A percentile compares a stretch with the other conserved stretches of the same genome.
These are phyloP conservation scores for Globisporangium viniferum DNA, from an alignment of 352 stramenopile species.

Conservation along the genomic window DNA sequence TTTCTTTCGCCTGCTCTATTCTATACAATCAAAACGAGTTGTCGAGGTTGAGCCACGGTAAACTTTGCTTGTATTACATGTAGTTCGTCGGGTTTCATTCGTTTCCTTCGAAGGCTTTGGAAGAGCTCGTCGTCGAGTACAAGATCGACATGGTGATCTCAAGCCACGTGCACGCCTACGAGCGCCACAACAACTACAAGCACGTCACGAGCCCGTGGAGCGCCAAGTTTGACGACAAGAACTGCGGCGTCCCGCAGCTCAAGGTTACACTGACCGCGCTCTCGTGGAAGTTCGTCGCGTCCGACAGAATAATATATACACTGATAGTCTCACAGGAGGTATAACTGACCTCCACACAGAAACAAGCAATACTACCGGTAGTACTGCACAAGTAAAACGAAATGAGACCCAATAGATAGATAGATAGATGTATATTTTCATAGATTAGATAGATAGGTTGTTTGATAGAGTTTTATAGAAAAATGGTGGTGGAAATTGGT, in stretches of 20 bases:
- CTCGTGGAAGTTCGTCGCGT: not conserved
- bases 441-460: not conserved
- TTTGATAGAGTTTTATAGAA: not conserved
- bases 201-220: conserved; percentile 36
- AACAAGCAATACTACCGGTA: too few species aligned
- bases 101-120: conserved; percentile 39
- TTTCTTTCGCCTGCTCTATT: too few species aligned
- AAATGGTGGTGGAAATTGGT: not conserved
- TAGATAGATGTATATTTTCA: not conserved
- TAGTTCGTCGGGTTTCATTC: too few species aligned
- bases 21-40: too few species aligned
- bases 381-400: too few species aligned
- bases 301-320: not conserved
- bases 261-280: conserved; percentile 6
- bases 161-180: conserved; percentile 85
- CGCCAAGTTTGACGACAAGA: conserved; percentile 33
- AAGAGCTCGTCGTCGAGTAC: conserved; percentile 83
- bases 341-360: too few species aligned
- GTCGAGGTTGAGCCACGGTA: too few species aligned
- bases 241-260: conserved; percentile 44
- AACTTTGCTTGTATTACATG: too few species aligned
- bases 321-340: too few species aligned
- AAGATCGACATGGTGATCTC: conserved; percentile 80
- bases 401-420: not conserved
- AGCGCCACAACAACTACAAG: conserved; percentile 42